Percentiles rank a stretch among this genome's conserved stretches.
Evolutionary conservation across 305 asterid genomes (phyloP).

Genomic region (Fraxinus ornus): DNA sequence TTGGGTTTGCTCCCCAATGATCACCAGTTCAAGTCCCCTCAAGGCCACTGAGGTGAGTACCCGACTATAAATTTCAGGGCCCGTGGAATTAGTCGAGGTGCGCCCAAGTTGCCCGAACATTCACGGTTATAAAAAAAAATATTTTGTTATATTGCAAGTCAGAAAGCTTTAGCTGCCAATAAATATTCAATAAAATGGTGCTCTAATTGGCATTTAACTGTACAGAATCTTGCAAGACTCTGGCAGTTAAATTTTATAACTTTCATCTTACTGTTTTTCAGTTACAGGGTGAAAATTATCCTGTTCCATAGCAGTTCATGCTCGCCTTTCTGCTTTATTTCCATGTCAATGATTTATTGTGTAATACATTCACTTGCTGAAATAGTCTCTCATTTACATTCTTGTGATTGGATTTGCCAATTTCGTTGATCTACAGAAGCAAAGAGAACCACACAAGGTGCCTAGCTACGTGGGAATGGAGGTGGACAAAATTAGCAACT

Average conservation of each 20-base stretch:
- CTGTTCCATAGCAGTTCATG: not conserved
- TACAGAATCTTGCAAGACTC: not conserved
- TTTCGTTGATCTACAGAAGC: constrained; percentile 57
- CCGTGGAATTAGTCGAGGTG: too few species aligned
- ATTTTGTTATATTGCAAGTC: not conserved
- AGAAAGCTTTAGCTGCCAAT: not conserved
- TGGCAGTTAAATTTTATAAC: not conserved
- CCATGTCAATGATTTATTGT: not conserved
- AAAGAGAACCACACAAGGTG: constrained; percentile 55
- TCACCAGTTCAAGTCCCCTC: too few species aligned
- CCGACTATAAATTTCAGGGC: too few species aligned
- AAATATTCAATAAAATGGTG: not conserved
- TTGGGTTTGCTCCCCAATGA: too few species aligned
- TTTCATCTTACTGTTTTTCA: not conserved
- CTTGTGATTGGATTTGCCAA: not conserved
- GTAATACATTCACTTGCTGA: not conserved
- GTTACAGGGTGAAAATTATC: not conserved
- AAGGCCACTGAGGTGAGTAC: too few species aligned
- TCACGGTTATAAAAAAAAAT: too few species aligned
- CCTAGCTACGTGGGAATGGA: constrained; percentile 49
- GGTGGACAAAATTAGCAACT: constrained; percentile 65
- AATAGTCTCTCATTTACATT: not conserved
- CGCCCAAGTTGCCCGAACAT: too few species aligned
- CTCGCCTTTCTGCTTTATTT: not conserved
- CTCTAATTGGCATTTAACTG: not conserved